Evolutionary conservation across 192 early-diverging fungal species (phyloP).

Genomic region (Dispira parvispora): DNA sequence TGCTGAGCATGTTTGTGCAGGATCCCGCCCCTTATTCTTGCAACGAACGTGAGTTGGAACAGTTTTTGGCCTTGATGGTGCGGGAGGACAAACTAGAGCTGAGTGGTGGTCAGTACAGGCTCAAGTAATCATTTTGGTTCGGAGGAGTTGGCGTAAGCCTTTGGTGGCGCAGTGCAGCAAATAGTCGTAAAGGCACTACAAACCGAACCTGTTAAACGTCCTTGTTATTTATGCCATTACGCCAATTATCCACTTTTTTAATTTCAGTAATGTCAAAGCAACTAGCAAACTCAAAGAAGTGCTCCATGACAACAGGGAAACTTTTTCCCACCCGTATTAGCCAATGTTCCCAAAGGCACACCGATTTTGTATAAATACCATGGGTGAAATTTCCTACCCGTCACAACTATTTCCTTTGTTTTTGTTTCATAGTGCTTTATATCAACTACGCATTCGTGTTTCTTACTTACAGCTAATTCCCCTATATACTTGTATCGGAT

Average conservation of each 20-base stretch:
- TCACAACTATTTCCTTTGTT: background rate
- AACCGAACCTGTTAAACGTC: background rate
- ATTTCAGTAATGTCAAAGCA: background rate
- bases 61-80: constrained; percentile 27
- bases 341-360: too few species aligned
- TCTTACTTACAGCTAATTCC: background rate
- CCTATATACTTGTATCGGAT: background rate
- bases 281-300: background rate
- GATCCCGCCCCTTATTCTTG: constrained; percentile 19
- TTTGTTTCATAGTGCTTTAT: background rate
- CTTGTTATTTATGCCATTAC: background rate
- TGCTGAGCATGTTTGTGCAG: constrained; percentile 33
- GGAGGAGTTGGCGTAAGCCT: background rate
- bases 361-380: background rate
- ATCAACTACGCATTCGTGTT: background rate
- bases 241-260: background rate
- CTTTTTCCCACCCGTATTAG: background rate
- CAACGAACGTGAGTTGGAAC: constrained; percentile 20
- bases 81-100: constrained; percentile 29
- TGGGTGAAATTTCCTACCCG: background rate
- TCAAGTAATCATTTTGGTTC: constrained; percentile 10
- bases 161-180: background rate
- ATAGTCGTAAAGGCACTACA: background rate
- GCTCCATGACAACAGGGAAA: background rate
- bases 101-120: constrained; percentile 24